A percentile compares a stretch with the other conserved stretches of the same genome.
These are phyloP conservation scores for Esteya vermicola DNA, from an alignment of 2,329 filamentous ascomycete species.

Conservation along the genomic window DNA sequence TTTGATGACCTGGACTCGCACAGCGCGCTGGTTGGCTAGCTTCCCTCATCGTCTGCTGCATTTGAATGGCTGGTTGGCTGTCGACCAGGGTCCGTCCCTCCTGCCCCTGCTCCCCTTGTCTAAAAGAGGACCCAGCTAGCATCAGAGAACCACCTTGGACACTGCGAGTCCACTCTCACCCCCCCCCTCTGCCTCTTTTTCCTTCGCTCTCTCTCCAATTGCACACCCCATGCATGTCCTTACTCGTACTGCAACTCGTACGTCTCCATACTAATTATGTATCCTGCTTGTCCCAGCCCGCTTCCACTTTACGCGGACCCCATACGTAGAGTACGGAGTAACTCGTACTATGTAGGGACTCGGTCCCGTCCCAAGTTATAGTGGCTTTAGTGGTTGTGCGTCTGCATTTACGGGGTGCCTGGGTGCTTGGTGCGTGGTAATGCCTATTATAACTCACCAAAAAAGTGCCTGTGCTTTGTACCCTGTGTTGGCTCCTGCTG, in stretches of 20 bases:
- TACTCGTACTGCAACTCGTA: too few species aligned
- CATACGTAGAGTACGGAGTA: too few species aligned
- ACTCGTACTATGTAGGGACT: too few species aligned
- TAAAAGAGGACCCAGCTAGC: constrained; percentile 26
- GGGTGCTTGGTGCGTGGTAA: constrained; percentile 4
- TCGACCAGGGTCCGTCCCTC: background rate
- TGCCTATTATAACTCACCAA: background rate
- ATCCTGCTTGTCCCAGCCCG: constrained; percentile 6
- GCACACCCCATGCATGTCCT: too few species aligned
- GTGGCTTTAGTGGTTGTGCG: constrained; percentile 1
- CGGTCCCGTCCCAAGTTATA: constrained; percentile 1
- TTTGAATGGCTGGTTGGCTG: constrained; percentile 2
- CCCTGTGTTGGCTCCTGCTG: constrained; percentile 18
- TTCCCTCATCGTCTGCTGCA: background rate
- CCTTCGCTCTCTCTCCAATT: constrained; percentile 13
- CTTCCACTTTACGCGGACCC: constrained; percentile 10
- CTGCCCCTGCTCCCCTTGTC: constrained; percentile 15
- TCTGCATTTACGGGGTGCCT: constrained; percentile 22
- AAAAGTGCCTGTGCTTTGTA: constrained; percentile 9
- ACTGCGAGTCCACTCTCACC: background rate
- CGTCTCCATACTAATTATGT: constrained; percentile 17
- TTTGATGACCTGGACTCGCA: too few species aligned
- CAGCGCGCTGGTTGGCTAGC: constrained; percentile 4
- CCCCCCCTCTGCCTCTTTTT: background rate
- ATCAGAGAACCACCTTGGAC: constrained; percentile 4